Evolutionary conservation across 768 basidiomycete species (phyloP), one percentile per base, ranked within the genome.

Genomic region (Pisolithus marmoratus): DNA sequence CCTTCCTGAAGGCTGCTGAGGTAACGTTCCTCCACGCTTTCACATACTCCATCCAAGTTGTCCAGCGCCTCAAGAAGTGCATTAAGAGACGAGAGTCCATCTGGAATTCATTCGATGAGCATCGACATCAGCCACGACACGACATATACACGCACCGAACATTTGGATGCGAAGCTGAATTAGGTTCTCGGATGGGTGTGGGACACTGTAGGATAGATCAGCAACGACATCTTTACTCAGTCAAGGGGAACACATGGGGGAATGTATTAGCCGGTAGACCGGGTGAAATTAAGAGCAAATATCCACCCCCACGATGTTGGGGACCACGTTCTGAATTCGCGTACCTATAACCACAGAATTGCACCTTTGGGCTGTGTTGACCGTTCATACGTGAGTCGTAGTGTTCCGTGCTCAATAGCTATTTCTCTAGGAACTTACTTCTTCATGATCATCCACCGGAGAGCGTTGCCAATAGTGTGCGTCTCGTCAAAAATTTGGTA

Each of bases 361-460:
- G 93, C 37, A 97, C 95, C 60, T 91, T 93, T 6, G 95, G 91
- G 65, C 95, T 62, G 17, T 37, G 45, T 52, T 52, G 26, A 52
- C n/a, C 31, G 57, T 14, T 54, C 36, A 27, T 22, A 45, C 27
- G 52, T 48, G 42, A 40, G 36, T 38, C 9, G 15, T 22, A 20
- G 14, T 5, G n/a, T 11, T 14, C 23, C 12, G 7, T 17, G n/a
- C 11, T 8, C 20, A 8, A 12, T 46, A 45, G 27, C 3, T 15
- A 8, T 50, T 45, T 46, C 54, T 24, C 48, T 19, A 19, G 31
- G 31, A 14, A 62, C 85, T 50, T 59, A 98, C 96, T 99, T 95
- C 74, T 97, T 96, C 95, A 98, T 98, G 53, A 98, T 66, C 87
- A 98, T 98, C 94, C 94, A 99, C 34, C 95, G 73, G 37, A 98